Evolutionary conservation across 768 basidiomycete genomes (phyloP).

Genomic region (Tylopilus vinaceipallidus): DNA sequence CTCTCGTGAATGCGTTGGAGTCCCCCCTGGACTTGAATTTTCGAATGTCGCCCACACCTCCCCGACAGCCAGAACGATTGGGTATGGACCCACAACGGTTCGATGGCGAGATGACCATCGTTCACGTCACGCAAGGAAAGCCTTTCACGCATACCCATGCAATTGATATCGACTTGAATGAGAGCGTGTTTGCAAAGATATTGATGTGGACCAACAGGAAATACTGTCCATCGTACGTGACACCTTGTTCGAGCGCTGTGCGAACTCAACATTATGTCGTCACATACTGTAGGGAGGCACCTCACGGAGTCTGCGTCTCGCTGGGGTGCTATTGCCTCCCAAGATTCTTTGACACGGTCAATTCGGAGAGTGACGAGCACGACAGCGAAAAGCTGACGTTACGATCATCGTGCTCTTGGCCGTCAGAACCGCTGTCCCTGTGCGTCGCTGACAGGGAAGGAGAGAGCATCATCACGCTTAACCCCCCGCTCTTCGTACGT

Average conservation of each 20-base stretch:
- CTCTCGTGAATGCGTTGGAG: conserved; percentile 8
- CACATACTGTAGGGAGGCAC: conserved; percentile 34
- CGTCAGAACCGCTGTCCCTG: conserved; percentile 28
- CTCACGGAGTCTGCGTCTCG: conserved; percentile 41
- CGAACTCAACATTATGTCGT: not conserved
- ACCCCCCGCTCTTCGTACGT: conserved; percentile 37
- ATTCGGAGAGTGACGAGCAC: conserved; percentile 10
- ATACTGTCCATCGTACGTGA: conserved; percentile 30
- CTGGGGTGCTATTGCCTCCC: conserved; percentile 43
- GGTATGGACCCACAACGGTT: conserved; percentile 7
- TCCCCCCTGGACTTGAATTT: conserved; percentile 21
- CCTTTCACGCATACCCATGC: conserved; percentile 18
- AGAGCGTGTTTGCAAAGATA: conserved; percentile 28
- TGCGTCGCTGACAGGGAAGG: conserved; percentile 5
- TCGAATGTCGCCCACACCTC: conserved; percentile 2
- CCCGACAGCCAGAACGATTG: not conserved
- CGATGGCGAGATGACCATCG: conserved; percentile 18
- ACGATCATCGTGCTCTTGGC: conserved; percentile 42
- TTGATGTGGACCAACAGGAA: conserved; percentile 38
- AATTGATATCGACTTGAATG: conserved; percentile 30
- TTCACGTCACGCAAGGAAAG: conserved; percentile 18
- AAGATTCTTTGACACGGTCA: conserved; percentile 20
- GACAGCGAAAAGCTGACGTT: conserved; percentile 23
- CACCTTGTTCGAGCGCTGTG: not conserved
- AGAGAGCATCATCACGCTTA: conserved; percentile 17